Conservation (phyloP, 371 early-diverging fungal genomes). For the Mucor indicus region DNA sequence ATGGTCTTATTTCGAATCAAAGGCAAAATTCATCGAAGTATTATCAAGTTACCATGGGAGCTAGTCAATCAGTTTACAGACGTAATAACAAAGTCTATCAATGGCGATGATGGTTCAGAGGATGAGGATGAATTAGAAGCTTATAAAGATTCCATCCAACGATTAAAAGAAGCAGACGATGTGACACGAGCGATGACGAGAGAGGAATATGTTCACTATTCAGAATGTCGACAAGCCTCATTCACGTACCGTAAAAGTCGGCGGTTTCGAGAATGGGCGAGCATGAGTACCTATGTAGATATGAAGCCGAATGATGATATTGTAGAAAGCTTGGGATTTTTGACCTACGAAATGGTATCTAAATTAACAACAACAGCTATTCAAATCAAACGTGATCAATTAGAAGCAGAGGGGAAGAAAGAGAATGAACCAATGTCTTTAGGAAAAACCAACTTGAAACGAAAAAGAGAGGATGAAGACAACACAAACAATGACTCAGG, state of each 20-base stretch:
- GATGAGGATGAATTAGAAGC: conserved; percentile 86
- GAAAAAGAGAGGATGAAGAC: conserved; percentile 47
- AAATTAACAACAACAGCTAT: conserved; percentile 87
- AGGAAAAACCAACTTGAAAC: conserved; percentile 10
- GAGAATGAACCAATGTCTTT: conserved; percentile 20
- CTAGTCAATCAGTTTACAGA: conserved; percentile 80
- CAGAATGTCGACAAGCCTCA: conserved; percentile 97
- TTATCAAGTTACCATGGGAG: conserved; percentile 91
- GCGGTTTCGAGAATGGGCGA: conserved; percentile 95
- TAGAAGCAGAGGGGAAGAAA: conserved; percentile 24
- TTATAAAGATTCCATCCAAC: conserved; percentile 81
- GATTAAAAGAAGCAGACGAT: conserved; percentile 81
- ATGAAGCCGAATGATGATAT: conserved; percentile 93
- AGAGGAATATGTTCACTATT: conserved; percentile 98
- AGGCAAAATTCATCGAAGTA: conserved; percentile 63
- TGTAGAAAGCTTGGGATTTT: conserved; percentile 95
- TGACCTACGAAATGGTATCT: conserved; percentile 96
- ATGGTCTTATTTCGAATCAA: neutral
- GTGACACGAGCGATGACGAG: conserved; percentile 95
- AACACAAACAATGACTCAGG: conserved; percentile 23
- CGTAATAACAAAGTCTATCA: conserved; percentile 34
- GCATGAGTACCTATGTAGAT: conserved; percentile 82
- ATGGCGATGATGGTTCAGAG: conserved; percentile 78
- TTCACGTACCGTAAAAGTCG: conserved; percentile 95
- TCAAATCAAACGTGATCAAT: conserved; percentile 63